Percentiles rank a stretch among this genome's conserved stretches.
Evolutionary conservation across 495 filamentous ascomycete species (phyloP).

Genomic region (Xylaria castorea): DNA sequence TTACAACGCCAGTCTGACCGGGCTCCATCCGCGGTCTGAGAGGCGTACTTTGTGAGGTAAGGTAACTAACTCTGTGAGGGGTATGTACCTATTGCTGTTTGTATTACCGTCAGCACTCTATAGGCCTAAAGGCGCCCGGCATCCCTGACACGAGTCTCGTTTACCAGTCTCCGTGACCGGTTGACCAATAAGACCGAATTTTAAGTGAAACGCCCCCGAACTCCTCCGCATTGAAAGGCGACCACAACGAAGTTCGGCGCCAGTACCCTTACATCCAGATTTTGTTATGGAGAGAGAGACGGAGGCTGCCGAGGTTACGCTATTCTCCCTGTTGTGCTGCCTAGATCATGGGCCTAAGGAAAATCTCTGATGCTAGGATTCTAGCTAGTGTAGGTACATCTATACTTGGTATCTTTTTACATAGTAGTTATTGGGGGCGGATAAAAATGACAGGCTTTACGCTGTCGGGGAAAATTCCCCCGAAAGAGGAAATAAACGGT

Average conservation of each 20-base stretch:
- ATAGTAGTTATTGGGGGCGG: background rate
- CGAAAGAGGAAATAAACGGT: constrained; percentile 16
- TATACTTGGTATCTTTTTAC: background rate
- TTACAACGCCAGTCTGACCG: constrained; percentile 24
- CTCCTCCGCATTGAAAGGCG: background rate
- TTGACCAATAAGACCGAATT: background rate
- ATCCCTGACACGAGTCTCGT: constrained; percentile 2
- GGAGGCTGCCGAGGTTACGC: constrained; percentile 23
- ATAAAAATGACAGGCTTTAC: background rate
- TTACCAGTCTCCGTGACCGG: background rate
- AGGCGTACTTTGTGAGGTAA: constrained; percentile 9
- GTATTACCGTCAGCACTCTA: constrained; percentile 4
- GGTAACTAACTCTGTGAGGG: background rate
- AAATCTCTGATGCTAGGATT: background rate
- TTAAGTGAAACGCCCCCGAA: background rate
- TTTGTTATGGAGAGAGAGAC: background rate
- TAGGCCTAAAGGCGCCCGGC: background rate
- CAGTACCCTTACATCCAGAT: background rate
- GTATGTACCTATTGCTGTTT: background rate
- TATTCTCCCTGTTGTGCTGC: constrained; percentile 18
- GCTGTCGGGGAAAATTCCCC: background rate
- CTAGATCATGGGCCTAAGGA: background rate
- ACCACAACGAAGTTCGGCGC: background rate
- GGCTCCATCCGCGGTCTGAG: constrained; percentile 23
- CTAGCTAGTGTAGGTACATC: background rate